Evolutionary conservation across 176 grass and related monocot genomes (phyloP), one percentile per base, ranked within the genome.

Genomic region (Hordeum marinum): DNA sequence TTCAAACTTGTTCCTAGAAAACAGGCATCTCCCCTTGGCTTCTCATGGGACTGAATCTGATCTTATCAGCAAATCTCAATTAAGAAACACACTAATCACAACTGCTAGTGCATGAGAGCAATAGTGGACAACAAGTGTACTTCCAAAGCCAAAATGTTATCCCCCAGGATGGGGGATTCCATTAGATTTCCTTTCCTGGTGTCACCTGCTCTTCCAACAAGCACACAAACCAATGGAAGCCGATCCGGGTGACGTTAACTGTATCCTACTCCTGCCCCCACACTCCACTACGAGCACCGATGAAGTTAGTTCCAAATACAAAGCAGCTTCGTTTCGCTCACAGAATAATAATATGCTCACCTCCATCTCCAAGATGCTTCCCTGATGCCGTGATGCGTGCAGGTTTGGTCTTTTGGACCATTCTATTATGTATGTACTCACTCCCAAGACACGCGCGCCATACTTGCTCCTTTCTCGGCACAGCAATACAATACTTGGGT

Each of bases 181-280:
- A 80, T 84, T 59, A 80, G 81, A 91, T 86, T 87, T 87, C 74
- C 79, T 87, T 87, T 83, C 75, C 26, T 68, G 11, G 75, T 90
- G 84, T 83, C 80, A 90, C 89, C 89, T 87, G 89, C 84, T 79
- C 75, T 75, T 90, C 89, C 84, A 87, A 83, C 84, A 83, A n/a
- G 74, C 84, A 90, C 84, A 80, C n/a, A 68, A 67, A 83, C 66
- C 75, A 68, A 78, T 31, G 26, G 25, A 48, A 76, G 57, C 87
- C 35, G 76, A 87, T 91, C 62, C 41, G 17, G 85, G 29, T 84
- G 85, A 87, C 39, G 52, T 55, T 76, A 57, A 69, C 48, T 81
- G 41, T 87, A 87, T 84, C 81, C 70, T 87, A 79, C 76, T 80
- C 76, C 39, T 81, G 62, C 40, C 89, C 89, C 85, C 85, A 84